Base-by-base conservation (phyloP, 345 rosid species). In the Nasturtium officinale region DNA sequence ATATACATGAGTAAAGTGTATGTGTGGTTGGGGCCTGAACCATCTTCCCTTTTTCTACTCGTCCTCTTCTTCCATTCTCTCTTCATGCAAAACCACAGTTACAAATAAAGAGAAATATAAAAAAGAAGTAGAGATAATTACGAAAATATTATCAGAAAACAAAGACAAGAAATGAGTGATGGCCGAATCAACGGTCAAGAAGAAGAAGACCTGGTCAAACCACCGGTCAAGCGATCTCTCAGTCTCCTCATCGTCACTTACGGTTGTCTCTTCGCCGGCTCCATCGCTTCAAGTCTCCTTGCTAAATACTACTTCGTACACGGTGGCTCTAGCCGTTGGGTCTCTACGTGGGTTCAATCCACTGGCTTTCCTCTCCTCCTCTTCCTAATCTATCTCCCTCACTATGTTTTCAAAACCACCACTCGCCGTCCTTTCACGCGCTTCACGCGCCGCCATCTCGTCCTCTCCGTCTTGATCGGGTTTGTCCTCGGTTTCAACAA, bases 291-390 rank as follows among this genome's bases (percentile, higher is more conserved):
- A 38, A 84, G 85, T 59, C 76, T 90, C 45, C 82, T 91, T 12
- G 86, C 96, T 0, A 91, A 91, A 54, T 95, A 72, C 81, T 95
- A 95, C 48, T 95, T 95, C 87, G 83, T 61, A 64, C 91, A 95
- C 80, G 78, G 83, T 57, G 99, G 99, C 5, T 76, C 86, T 3
- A 87, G 90, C 84, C 76, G 88, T 10, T 95, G 99, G 99, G 96
- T 91, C 42, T 89, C 97, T 47, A 91, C 99, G 6, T 89, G 90
- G 91, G 99, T 89, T 59, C 99, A 95, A 74, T 88, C 82, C 62
- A 81, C 89, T 0, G 99, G 97, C 0, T 94, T 94, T 52, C 98
- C 97, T 67, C 84, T 91, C 77, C 97, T 94, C 58, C 42, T 89
- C 74, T 21, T 76, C 37, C 74, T 89, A 25, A 85, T 91, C 67